Evolutionary conservation across 2,329 filamentous ascomycete species (phyloP), one percentile per base, ranked within the genome.

Genomic region (Clarireedia paspali): DNA sequence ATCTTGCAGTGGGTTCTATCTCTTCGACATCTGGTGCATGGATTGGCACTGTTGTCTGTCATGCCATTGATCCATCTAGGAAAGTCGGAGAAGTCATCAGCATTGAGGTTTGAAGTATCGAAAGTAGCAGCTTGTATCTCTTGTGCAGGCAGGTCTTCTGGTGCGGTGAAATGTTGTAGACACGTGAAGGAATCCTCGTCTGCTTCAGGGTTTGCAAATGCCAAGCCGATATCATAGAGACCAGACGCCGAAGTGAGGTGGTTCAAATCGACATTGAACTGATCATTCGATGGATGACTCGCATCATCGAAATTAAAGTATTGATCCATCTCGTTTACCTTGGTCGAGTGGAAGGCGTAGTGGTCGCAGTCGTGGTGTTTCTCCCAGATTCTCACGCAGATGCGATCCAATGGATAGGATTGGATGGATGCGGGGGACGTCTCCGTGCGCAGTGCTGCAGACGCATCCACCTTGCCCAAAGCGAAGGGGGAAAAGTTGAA

Each of bases 221-320:
- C 75, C 15, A 84, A 72, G 57, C 79, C 77, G 62, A 83, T 69
- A 61, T 74, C 70, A 59, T 72, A 69, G 40, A 71, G 66, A 49
- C 67, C 61, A 36, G 68, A 60, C 20, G 27, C 27, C 38, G 51
- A 47, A 47, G 36, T 53, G 42, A 53, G 51, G 46, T 48, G 27
- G 38, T 34, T 48, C 15, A 53, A 27, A 24, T 48, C 42, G 46
- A 27, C 38, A 27, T 53, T 36, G 34, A 48, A 53, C 20, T 48
- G 51, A 20, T 53, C 42, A 34, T 12, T 30, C 34, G 55, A 24
- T 39, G 61, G 55, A 30, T 64, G 46, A 30, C 57, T 57, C 50
- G 75, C 73, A 57, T 76, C 70, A 63, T 83, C 79, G 80, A 82
- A 85, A 66, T 83, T 75, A 68, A 88, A 79, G 66, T 86, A 83